Base-by-base conservation (phyloP, 768 basidiomycete species). In the Leucosporidium scottii region DNA sequence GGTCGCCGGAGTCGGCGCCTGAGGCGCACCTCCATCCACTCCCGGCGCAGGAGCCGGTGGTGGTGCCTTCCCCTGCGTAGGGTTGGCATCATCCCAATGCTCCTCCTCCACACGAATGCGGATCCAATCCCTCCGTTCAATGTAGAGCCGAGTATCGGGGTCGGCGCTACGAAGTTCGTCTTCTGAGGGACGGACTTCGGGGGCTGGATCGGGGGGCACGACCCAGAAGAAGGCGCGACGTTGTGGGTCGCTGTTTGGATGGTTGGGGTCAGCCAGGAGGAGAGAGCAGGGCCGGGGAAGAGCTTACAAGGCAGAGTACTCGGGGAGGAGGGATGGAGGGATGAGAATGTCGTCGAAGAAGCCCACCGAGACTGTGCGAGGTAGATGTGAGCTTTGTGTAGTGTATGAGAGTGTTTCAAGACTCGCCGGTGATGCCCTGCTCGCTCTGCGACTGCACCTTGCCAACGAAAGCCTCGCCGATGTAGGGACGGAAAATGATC, bases 281-380 rank as follows among this genome's bases (percentile, higher is more conserved):
- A 15, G 36, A 36, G 51, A 15, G 47, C 27, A 39, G 20, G 3
- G 21, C 31, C 48, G 34, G 18, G 54, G n/a, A 7, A 7, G 23
- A 20, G 71, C 79, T 74, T 56, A 79, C 79, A 76, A 80, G 39
- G 76, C 68, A 21, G 76, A 75, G 31, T 91, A 88, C 74, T 87
- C 85, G 2, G 93, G 93, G 8, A 97, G 84, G 66, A 90, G 87
- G 4, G 84, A 80, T 0, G 84, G 79, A 0, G 92, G 90, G 56
- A 97, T 84, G 76, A 91, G 90, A 28, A 97, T 87, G 74, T 97
- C 93, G 78, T 92, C 90, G 75, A 98, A 98, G 81, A 98, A 97
- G 25, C 87, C 89, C 23, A 96, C 50, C 1, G 69, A 59, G 10
- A 72, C 74, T 74, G 62, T 1, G 48, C 2, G 15, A 31, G n/a